Evolutionary conservation across 805 yeast genomes (phyloP), one percentile per base, ranked within the genome.

Genomic region (Saccharomycopsis malanga): DNA sequence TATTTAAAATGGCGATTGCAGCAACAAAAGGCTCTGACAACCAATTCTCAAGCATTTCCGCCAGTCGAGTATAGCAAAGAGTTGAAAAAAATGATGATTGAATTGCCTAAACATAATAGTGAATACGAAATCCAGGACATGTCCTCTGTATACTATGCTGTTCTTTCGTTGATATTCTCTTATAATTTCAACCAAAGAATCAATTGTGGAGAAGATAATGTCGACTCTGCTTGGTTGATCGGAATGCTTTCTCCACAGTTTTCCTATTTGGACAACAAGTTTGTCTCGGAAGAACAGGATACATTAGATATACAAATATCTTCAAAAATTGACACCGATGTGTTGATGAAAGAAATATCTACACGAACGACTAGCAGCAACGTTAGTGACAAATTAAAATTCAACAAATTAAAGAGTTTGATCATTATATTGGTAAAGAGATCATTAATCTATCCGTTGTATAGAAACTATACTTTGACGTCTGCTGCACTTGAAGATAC

Each of bases 161-260:
- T 91, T 1, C 59, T 87, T 0, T 77, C 85, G 20, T 53, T 89
- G 0, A 54, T 93, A 17, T 93, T 84, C 63, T 79, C 83, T 1
- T 84, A 79, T 56, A 74, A 76, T 45, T 88, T 81, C 60, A 97
- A 93, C 53, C 63, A 74, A 42, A 67, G 96, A 32, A 83, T 83
- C 45, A 87, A 82, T 32, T 78, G 76, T 57, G 81, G 80, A n/a
- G 54, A 51, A 17, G 76, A 78, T 44, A 87, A 78, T 15, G 79
- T 85, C 3, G 98, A 93, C 62, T 83, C 95, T 48, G 87, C 94
- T 0, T 93, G 98, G 98, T 81, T 91, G 0, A 74, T 93, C 3
- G 98, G 98, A 1, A 88, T 83, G 55, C 57, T 93, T 20, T 67
- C 80, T 0, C 96, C 98, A 1, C 93, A 87, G 57, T 63, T 91